Evolutionary conservation across 108 stramenopile species (phyloP), one percentile per base, ranked within the genome.

Genomic region (Ochromonas danica): DNA sequence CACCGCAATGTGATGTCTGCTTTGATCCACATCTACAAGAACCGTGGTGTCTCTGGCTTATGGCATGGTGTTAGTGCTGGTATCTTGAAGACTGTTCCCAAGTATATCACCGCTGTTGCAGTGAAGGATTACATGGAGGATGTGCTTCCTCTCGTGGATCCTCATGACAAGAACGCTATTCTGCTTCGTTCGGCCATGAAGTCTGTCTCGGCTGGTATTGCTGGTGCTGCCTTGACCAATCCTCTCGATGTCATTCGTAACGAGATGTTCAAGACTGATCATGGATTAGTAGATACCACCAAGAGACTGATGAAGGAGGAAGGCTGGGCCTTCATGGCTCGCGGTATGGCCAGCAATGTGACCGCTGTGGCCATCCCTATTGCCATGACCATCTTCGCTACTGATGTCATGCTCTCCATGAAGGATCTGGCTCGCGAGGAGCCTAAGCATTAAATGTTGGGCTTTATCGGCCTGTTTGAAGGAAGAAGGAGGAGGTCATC

Each of bases 241-340:
- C 97, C 97, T 35, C 72, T 94, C 17, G 97, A 98, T 87, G 96
- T 98, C 28, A 90, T 97, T 62, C 88, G 97, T 27, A 98, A 98
- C 81, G 97, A 98, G 88, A 96, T 96, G 93, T 98, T 98, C 89
- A 98, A 98, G 83, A 94, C 93, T 31, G 92, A 96, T 82, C 81
- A 86, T 62, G 61, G 88, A 17, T 78, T 98, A 1, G 27, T 84
- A 1, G 14, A 39, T 2, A 57, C 85, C 10, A 17, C 85, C 57
- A 33, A 70, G 22, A 85, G 80, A 80, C 84, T 87, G 6, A 40
- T 10, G 27, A 77, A 82, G 40, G 85, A 87, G 43, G 84, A 87
- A 40, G 86, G 85, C 2, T 0, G 42, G n/a, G 38, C 22, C 22
- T 87, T 85, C 57, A 42, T 71, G 22, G 33, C 62, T 36, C 1